Conservation (phyloP, 352 stramenopile species). For the Plasmopara viticola region DNA sequence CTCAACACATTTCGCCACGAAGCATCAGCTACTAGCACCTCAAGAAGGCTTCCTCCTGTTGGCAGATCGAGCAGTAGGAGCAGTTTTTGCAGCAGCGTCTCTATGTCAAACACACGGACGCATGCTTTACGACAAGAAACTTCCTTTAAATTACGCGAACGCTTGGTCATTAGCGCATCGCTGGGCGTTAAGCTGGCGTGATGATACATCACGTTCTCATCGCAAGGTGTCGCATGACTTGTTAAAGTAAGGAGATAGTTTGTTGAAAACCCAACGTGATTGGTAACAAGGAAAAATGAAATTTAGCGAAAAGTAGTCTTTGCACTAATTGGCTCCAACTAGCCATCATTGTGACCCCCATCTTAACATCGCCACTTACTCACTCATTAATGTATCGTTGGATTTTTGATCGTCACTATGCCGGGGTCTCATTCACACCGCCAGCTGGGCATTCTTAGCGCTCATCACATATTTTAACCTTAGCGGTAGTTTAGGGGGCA, state of each 20-base stretch:
- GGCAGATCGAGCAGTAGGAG: slow-evolving; percentile 24
- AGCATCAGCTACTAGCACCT: slow-evolving; percentile 22
- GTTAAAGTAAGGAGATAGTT: too few relatives aligned
- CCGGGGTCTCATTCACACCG: slow-evolving; percentile 60
- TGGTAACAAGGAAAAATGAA: too few relatives aligned
- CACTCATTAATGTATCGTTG: too few relatives aligned
- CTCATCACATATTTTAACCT: slow-evolving; percentile 82
- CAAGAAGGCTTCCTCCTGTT: slow-evolving; percentile 22
- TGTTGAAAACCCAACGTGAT: too few relatives aligned
- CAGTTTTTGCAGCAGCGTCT: slow-evolving; percentile 24
- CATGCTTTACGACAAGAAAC: slow-evolving; percentile 4
- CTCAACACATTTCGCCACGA: slow-evolving; percentile 20
- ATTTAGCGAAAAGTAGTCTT: too few relatives aligned
- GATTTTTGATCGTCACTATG: too few relatives aligned
- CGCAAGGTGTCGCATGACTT: neutral
- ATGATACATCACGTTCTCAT: slow-evolving; percentile 15
- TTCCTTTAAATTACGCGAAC: slow-evolving; percentile 12
- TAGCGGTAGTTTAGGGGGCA: slow-evolving; percentile 57
- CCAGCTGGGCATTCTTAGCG: slow-evolving; percentile 51
- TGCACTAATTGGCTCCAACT: too few relatives aligned
- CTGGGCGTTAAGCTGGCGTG: neutral
- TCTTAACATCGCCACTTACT: too few relatives aligned
- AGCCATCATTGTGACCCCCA: too few relatives aligned
- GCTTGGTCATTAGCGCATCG: neutral
- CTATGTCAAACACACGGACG: slow-evolving; percentile 24